Percentiles rank a stretch among this genome's conserved stretches.
Conservation (phyloP, 257 asterid species). For the Voacanga thouarsii region DNA sequence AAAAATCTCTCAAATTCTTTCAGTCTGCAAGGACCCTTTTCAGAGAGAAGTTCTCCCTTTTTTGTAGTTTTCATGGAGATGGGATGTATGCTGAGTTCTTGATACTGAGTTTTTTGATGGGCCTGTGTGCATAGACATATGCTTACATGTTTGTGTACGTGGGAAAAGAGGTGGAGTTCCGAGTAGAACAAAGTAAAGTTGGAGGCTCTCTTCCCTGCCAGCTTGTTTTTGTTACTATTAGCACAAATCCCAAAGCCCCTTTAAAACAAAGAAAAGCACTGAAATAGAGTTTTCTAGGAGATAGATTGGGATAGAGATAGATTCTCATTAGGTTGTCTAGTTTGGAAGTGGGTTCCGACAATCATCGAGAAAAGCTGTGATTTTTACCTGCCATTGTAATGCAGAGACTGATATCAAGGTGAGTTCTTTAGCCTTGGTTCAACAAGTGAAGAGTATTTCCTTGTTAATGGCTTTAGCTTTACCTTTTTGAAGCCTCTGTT, state of each 20-base stretch:
- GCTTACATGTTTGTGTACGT: slow-evolving; percentile 3
- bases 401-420: slow-evolving; percentile 33
- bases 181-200: slow-evolving; percentile 21
- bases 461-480: not conserved
- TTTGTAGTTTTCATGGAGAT: not conserved
- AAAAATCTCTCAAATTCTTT: not conserved
- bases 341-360: slow-evolving; percentile 28
- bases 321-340: slow-evolving; percentile 21
- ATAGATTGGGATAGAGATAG: slow-evolving; percentile 2
- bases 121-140: slow-evolving; percentile 12
- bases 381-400: slow-evolving; percentile 21
- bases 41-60: not conserved
- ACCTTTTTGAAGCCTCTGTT: not conserved
- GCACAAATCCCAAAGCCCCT: slow-evolving; percentile 37
- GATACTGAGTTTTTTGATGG: not conserved
- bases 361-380: not conserved
- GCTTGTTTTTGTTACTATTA: slow-evolving; percentile 17
- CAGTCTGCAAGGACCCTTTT: not conserved
- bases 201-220: slow-evolving; percentile 16
- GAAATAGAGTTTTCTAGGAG: not conserved
- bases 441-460: not conserved
- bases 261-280: slow-evolving; percentile 15
- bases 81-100: not conserved
- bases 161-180: slow-evolving; percentile 7
- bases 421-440: slow-evolving; percentile 17